Evolutionary conservation across 2,329 filamentous ascomycete species (phyloP), one percentile per base, ranked within the genome.

Genomic region (Aspergillus transmontanensis): DNA sequence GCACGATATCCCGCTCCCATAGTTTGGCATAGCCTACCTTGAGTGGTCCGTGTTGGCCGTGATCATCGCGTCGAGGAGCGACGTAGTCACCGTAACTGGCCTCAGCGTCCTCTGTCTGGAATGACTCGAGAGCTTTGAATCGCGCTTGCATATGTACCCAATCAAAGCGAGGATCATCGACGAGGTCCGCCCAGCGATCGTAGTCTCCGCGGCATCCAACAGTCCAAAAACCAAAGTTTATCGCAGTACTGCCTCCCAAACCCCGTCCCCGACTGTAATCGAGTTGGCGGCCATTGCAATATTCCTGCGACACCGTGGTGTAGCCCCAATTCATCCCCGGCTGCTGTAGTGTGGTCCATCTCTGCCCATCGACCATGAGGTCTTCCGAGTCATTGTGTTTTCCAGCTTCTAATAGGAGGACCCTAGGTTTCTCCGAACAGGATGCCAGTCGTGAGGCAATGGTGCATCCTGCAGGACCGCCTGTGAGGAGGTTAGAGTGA

Each of bases 371-470:
- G 14, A 84, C 79, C 2, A 83, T 81, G 9, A 84, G 76, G 10
- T 77, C 72, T 6, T 72, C 76, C 61, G 84, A 81, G 2, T 82
- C 79, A 55, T 87, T 85, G 7, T 70, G 67, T 1, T 79, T 76
- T 14, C 88, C 88, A 1, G 87, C 87, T 74, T 90, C 88, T 3
- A 90, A 75, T 1, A 90, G 79, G 1, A 90, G 81, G 1, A 90
- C 82, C 0, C 72, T 79, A 0, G 87, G 87, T 9, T 75, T 78
- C 36, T 79, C 78, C 0, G 78, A 41, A 0, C 83, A 77, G 26
- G 78, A 74, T 2, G 86, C 82, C 3, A 90, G 82, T 0, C 79
- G 76, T 1, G 83, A 76, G 0, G 88, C 87, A 16, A 89, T 70
- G 1, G 84, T 77, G 55, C 83, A 83, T 9, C 88, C 88, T 9